These are phyloP conservation scores for Metschnikowia gelsemii DNA, from an alignment of 805 yeast species.

Conservation along the genomic window DNA sequence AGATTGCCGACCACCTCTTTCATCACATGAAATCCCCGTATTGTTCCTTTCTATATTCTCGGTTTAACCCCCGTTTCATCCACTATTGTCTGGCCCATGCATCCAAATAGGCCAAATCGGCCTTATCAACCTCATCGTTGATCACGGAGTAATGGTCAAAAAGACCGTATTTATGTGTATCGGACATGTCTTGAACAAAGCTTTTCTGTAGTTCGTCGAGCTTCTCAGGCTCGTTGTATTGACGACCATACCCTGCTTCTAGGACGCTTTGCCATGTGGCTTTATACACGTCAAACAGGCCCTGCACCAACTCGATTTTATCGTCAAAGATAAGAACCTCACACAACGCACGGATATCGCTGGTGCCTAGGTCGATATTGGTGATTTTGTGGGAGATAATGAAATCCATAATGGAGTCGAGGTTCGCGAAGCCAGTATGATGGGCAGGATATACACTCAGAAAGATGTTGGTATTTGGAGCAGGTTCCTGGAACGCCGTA, in stretches of 20 bases:
- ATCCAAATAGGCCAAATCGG: constrained; percentile 48
- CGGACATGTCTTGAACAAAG: constrained; percentile 15
- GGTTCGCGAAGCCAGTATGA: constrained; percentile 62
- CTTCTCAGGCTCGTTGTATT: constrained; percentile 24
- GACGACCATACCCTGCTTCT: constrained; percentile 59
- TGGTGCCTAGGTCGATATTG: constrained; percentile 69
- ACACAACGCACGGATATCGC: constrained; percentile 78
- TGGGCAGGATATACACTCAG: constrained; percentile 57
- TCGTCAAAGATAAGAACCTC: constrained; percentile 88
- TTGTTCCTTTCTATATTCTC: too few species aligned
- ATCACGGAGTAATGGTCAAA: constrained; percentile 44
- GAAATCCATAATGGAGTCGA: constrained; percentile 74
- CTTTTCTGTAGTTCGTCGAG: constrained; percentile 15
- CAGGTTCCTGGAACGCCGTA: constrained; percentile 53
- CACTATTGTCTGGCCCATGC: constrained; percentile 36
- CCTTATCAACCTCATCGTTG: constrained; percentile 35
- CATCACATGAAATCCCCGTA: too few species aligned
- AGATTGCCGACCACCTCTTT: too few species aligned
- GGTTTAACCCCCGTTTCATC: neutral
- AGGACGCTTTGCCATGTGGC: constrained; percentile 83
- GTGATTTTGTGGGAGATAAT: constrained; percentile 73
- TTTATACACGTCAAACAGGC: constrained; percentile 60
- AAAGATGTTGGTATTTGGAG: constrained; percentile 33
- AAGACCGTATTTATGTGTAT: constrained; percentile 31
- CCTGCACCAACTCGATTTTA: constrained; percentile 61